Evolutionary conservation across 2,329 filamentous ascomycete species (phyloP).

Genomic region (Sporothrix brunneoviolacea): DNA sequence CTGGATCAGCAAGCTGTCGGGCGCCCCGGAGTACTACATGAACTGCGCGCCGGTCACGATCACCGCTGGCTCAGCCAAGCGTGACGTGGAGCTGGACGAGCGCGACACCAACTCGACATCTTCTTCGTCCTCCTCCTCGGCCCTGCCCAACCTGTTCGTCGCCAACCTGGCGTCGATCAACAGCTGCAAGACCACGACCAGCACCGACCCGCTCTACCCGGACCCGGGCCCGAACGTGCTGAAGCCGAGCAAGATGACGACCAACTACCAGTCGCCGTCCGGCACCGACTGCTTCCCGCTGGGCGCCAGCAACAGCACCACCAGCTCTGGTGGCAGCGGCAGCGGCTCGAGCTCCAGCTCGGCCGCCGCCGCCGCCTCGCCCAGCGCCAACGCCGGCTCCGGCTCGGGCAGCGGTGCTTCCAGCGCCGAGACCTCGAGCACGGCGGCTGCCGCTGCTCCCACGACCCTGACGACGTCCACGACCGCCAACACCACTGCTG

Average conservation of each 20-base stretch:
- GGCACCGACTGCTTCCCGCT: slow-evolving; percentile 19
- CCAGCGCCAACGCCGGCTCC: slow-evolving; percentile 26
- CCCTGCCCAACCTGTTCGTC: slow-evolving; percentile 51
- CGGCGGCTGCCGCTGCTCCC: neutral
- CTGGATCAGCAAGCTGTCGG: slow-evolving; percentile 51
- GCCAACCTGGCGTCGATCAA: slow-evolving; percentile 41
- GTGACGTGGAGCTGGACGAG: slow-evolving; percentile 28
- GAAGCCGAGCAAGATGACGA: slow-evolving; percentile 19
- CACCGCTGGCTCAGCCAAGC: slow-evolving; percentile 20
- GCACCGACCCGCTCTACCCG: slow-evolving; percentile 22
- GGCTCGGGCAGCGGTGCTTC: too few relatives aligned
- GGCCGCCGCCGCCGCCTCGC: neutral
- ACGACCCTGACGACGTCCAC: neutral
- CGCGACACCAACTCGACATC: slow-evolving; percentile 5
- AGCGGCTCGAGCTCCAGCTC: slow-evolving; percentile 3
- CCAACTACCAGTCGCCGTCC: slow-evolving; percentile 15
- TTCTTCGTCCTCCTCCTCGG: neutral
- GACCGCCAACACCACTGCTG: neutral
- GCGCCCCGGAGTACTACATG: slow-evolving; percentile 63
- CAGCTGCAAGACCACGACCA: slow-evolving; percentile 18
- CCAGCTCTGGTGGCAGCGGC: too few relatives aligned
- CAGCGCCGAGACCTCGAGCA: neutral
- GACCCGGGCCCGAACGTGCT: slow-evolving; percentile 22
- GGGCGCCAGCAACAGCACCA: slow-evolving; percentile 1
- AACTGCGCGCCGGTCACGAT: slow-evolving; percentile 56